A percentile compares a stretch with the other conserved stretches of the same genome.
Evolutionary conservation across 768 basidiomycete genomes (phyloP).

Genomic region (Cyathus striatus): DNA sequence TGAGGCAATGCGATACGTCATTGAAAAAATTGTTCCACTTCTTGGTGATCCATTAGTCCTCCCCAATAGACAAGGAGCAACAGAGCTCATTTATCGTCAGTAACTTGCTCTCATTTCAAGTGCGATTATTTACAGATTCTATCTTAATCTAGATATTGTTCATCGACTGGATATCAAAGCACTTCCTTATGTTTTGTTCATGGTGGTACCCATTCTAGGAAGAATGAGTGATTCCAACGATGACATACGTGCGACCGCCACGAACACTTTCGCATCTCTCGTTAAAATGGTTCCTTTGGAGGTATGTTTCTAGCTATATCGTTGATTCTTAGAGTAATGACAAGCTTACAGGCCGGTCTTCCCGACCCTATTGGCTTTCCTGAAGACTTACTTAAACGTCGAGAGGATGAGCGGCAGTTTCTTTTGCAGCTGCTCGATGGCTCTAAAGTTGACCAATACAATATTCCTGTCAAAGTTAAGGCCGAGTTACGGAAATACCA

Average conservation of each 20-base stretch:
- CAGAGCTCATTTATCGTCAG: conserved; percentile 89
- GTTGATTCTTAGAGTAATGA: neutral
- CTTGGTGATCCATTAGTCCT: conserved; percentile 74
- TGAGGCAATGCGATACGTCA: conserved; percentile 86
- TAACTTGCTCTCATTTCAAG: conserved; percentile 9
- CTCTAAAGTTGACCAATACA: conserved; percentile 87
- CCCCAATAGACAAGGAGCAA: conserved; percentile 81
- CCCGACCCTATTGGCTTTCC: conserved; percentile 95
- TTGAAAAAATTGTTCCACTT: conserved; percentile 77
- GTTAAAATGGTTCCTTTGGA: conserved; percentile 99
- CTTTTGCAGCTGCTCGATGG: conserved; percentile 92
- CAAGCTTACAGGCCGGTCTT: conserved; percentile 70
- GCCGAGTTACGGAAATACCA: conserved; percentile 97
- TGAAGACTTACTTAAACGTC: conserved; percentile 76
- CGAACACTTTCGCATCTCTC: conserved; percentile 95
- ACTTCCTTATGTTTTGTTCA: conserved; percentile 93
- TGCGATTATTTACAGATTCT: neutral
- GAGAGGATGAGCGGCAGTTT: conserved; percentile 87
- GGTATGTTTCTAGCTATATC: too few relatives aligned
- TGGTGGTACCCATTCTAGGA: conserved; percentile 93
- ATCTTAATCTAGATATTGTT: conserved; percentile 86
- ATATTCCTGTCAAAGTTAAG: conserved; percentile 81
- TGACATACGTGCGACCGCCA: conserved; percentile 86
- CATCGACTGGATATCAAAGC: conserved; percentile 90
- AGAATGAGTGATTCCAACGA: conserved; percentile 96